phyloP scores from a whole-genome alignment of 495 filamentous ascomycete species.

The Aspergillus bertholletiae region DNA sequence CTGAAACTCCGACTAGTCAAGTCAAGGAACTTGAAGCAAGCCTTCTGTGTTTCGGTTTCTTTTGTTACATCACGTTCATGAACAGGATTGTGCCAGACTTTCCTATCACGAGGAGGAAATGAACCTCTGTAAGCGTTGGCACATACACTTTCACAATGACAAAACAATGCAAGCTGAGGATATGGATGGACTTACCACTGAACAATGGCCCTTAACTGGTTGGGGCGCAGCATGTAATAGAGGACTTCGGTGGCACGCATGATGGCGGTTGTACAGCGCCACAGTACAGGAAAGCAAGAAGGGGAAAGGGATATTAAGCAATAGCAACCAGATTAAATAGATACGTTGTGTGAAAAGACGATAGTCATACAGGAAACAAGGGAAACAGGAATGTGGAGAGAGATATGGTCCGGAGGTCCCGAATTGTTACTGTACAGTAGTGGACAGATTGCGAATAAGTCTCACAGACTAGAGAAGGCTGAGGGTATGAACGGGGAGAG shows the following conservation, averaged over 20 bases:
- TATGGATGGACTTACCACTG: slow-evolving; percentile 69
- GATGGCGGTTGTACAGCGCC: slow-evolving; percentile 12
- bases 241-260: slow-evolving; percentile 58
- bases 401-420: background rate
- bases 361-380: slow-evolving; percentile 5
- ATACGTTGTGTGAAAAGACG: background rate
- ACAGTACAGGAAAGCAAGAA: slow-evolving; percentile 9
- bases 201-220: slow-evolving; percentile 76
- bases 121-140: slow-evolving; percentile 15
- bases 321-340: background rate
- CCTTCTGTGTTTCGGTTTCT: slow-evolving; percentile 67
- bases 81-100: slow-evolving; percentile 91
- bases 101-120: slow-evolving; percentile 53
- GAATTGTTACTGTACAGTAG: background rate
- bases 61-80: slow-evolving; percentile 75
- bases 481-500: slow-evolving; percentile 2
- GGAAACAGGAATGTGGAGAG: slow-evolving; percentile 5
- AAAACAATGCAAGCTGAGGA: background rate
- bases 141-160: slow-evolving; percentile 3
- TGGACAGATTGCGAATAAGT: background rate
- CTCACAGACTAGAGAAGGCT: background rate
- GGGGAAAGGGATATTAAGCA: slow-evolving; percentile 6
- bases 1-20: slow-evolving; percentile 90
- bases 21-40: slow-evolving; percentile 84
- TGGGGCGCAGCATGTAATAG: slow-evolving; percentile 76